These are phyloP conservation scores for Orbilia quercus DNA, from an alignment of 2,329 filamentous ascomycete genomes.

Conservation along the genomic window DNA sequence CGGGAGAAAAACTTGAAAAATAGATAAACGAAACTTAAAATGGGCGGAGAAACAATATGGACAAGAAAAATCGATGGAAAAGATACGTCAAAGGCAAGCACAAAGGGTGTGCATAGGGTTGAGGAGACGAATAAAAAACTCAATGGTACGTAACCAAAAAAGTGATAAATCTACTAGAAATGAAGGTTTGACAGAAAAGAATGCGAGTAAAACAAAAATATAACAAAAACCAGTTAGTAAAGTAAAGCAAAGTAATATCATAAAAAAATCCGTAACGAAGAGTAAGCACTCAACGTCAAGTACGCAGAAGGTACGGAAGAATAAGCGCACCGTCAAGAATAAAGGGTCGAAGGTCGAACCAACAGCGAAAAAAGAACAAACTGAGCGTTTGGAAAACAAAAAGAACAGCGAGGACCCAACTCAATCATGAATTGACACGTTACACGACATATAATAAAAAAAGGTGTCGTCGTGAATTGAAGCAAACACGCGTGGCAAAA, in stretches of 20 bases:
- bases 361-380: slow-evolving; percentile 42
- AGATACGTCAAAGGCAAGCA: slow-evolving; percentile 19
- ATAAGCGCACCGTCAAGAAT: slow-evolving; percentile 22
- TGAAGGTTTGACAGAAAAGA: slow-evolving; percentile 18
- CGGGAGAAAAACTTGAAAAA: too few relatives aligned
- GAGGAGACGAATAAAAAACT: slow-evolving; percentile 54
- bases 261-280: slow-evolving; percentile 4
- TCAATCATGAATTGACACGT: slow-evolving; percentile 19
- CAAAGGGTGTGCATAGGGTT: neutral
- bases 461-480: slow-evolving; percentile 4
- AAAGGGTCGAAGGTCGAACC: slow-evolving; percentile 9
- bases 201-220: slow-evolving; percentile 60
- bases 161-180: slow-evolving; percentile 37
- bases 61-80: slow-evolving; percentile 57
- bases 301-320: slow-evolving; percentile 6
- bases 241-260: slow-evolving; percentile 7
- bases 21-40: slow-evolving; percentile 61
- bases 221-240: slow-evolving; percentile 33
- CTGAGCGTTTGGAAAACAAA: slow-evolving; percentile 13
- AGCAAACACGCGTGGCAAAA: slow-evolving; percentile 3
- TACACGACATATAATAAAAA: slow-evolving; percentile 27
- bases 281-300: neutral
- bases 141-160: slow-evolving; percentile 36
- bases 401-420: slow-evolving; percentile 5
- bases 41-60: slow-evolving; percentile 60